phyloP scores from a whole-genome alignment of 805 yeast genomes.

The Candida ipomoeae region DNA sequence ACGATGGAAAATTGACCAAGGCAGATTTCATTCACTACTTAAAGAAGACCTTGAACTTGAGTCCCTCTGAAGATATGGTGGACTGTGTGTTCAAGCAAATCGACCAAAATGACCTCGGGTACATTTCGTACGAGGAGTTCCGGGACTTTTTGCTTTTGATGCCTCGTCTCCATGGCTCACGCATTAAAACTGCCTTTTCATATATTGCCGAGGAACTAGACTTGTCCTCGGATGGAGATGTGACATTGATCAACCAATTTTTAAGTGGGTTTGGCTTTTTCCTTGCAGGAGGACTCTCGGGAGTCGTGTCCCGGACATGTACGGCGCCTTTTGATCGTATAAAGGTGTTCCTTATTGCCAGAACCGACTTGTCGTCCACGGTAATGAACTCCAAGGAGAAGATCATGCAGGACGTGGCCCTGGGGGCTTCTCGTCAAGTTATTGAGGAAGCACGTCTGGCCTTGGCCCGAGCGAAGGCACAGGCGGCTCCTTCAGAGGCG shows the following conservation, averaged over 20 bases:
- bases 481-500: slow-evolving; percentile 33
- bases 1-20: slow-evolving; percentile 66
- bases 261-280: slow-evolving; percentile 86
- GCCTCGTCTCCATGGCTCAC: slow-evolving; percentile 74
- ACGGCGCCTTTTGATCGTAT: slow-evolving; percentile 97
- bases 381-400: slow-evolving; percentile 53
- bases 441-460: slow-evolving; percentile 32
- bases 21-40: slow-evolving; percentile 68
- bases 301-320: slow-evolving; percentile 91
- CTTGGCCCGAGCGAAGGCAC: slow-evolving; percentile 26
- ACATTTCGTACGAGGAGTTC: slow-evolving; percentile 80
- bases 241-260: slow-evolving; percentile 73
- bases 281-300: slow-evolving; percentile 91
- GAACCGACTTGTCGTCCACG: slow-evolving; percentile 76
- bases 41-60: slow-evolving; percentile 46
- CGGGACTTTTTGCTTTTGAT: slow-evolving; percentile 75
- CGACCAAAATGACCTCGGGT: slow-evolving; percentile 57
- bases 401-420: slow-evolving; percentile 33
- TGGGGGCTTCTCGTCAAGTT: slow-evolving; percentile 32
- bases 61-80: slow-evolving; percentile 49
- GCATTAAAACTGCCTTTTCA: slow-evolving; percentile 75
- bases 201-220: slow-evolving; percentile 78
- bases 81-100: slow-evolving; percentile 52
- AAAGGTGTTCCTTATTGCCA: slow-evolving; percentile 88
- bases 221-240: slow-evolving; percentile 87